A percentile compares a stretch with the other conserved stretches of the same genome.
phyloP scores from a whole-genome alignment of 75 land plant species.

The Pinus tabuliformis region DNA sequence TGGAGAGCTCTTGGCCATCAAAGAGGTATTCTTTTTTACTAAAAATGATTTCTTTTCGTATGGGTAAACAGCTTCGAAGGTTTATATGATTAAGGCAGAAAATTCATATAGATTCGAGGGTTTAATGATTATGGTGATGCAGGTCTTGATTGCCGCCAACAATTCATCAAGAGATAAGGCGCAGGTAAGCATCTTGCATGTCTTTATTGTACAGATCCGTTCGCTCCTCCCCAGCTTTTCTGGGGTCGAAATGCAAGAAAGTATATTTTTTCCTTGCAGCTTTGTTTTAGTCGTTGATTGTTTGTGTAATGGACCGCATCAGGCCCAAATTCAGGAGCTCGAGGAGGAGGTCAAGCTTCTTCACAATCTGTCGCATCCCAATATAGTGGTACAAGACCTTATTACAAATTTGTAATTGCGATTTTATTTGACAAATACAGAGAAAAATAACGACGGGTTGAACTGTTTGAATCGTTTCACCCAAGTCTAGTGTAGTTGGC shows the following conservation, averaged over 20 bases:
- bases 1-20: slow-evolving; percentile 48
- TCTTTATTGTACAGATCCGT: neutral
- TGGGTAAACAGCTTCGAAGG: neutral
- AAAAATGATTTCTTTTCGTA: neutral
- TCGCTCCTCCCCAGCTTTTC: neutral
- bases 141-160: slow-evolving; percentile 39
- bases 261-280: neutral
- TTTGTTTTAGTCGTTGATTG: neutral
- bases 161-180: slow-evolving; percentile 34
- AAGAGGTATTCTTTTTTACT: slow-evolving; percentile 22
- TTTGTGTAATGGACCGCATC: neutral
- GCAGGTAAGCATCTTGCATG: slow-evolving; percentile 14
- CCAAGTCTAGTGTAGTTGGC: too few species aligned
- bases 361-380: slow-evolving; percentile 46
- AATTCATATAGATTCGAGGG: neutral
- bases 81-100: neutral
- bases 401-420: too few species aligned
- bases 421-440: too few species aligned
- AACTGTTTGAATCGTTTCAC: too few species aligned
- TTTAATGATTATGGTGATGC: neutral
- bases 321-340: slow-evolving; percentile 41
- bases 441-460: too few species aligned
- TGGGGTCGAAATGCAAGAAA: neutral
- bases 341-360: slow-evolving; percentile 54
- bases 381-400: slow-evolving; percentile 27